Evolutionary conservation across 2,329 filamentous ascomycete genomes (phyloP), one percentile per base, ranked within the genome.

Genomic region (Aspergillus sp.): DNA sequence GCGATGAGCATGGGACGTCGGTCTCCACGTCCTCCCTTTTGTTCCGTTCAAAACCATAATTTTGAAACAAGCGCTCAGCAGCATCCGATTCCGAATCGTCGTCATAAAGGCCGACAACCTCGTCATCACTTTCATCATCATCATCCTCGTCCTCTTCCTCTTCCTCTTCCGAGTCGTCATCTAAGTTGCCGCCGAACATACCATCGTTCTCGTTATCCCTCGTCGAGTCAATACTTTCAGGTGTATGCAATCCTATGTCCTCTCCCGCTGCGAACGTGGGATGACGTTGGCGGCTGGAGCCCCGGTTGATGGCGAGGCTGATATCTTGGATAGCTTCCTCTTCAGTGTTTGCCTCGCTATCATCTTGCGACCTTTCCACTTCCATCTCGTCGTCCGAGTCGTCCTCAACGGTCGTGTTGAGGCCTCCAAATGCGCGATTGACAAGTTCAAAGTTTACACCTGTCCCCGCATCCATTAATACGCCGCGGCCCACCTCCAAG

Each of bases 371-470:
- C 46, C 73, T 71, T 61, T 83, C 82, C 57, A 77, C 73, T 1
- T 72, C 74, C 49, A 75, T 64, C 60, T 76, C 66, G 20, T 67
- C 67, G 17, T 74, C 72, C 7, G 65, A 62, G 27, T 70, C 69
- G 27, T 75, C 70, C 37, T 69, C 70, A 41, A 81, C 65, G 2
- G 74, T 71, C 12, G 78, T 75, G 5, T 81, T 80, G n/a, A 82
- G 69, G 0, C 86, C 86, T 33, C 86, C 85, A 71, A 87, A 88
- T 4, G 84, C 83, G 33, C 79, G 78, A 65, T 86, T 85, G 19
- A 86, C 81, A 60, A 81, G 81, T 15, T 77, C 74, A 69, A 83
- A 87, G 42, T 82, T 82, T 46, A 88, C 75, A 2, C 78, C 80
- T 60, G 80, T 80, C 0, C 78, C 80, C 19, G 81, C 81, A 63